Conservation (phyloP, 441 rosid genomes). For the Breynia disticha region DNA sequence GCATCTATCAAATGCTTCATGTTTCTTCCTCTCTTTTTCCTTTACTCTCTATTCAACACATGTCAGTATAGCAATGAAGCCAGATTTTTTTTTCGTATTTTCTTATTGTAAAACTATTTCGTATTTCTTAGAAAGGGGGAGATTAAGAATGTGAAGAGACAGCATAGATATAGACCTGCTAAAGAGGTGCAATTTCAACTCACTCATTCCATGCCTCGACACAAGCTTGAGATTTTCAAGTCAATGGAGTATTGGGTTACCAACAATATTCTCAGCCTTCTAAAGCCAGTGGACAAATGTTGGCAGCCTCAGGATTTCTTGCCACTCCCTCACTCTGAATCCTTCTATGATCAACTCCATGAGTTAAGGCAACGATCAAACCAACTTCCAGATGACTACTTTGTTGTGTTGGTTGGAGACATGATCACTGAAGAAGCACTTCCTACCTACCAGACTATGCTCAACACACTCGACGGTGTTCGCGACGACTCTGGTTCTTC, state of each 20-base stretch:
- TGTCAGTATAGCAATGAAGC: too few relatives aligned
- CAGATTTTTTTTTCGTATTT: too few relatives aligned
- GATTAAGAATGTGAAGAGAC: too few relatives aligned
- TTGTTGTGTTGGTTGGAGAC: constrained; percentile 80
- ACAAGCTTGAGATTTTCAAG: constrained; percentile 74
- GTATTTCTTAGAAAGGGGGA: too few relatives aligned
- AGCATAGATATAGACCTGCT: constrained; percentile 25
- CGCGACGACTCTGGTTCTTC: constrained; percentile 92
- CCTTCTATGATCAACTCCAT: constrained; percentile 66
- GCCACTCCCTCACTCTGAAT: constrained; percentile 68
- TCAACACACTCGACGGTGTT: constrained; percentile 76
- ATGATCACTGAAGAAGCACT: constrained; percentile 97
- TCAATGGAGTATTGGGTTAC: constrained; percentile 79
- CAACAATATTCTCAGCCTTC: constrained; percentile 49
- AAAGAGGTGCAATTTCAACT: constrained; percentile 55
- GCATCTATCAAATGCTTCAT: too few relatives aligned
- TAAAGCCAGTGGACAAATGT: constrained; percentile 75
- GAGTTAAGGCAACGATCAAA: constrained; percentile 64
- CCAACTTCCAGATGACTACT: constrained; percentile 79
- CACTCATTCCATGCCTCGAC: constrained; percentile 69
- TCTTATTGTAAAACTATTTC: too few relatives aligned
- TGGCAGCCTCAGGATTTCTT: constrained; percentile 94
- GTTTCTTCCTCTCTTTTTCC: too few relatives aligned
- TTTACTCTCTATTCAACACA: too few relatives aligned
- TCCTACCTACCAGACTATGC: constrained; percentile 82